These are phyloP conservation scores for Harringtonia aguacate DNA, from an alignment of 2,329 filamentous ascomycete genomes.

Conservation along the genomic window DNA sequence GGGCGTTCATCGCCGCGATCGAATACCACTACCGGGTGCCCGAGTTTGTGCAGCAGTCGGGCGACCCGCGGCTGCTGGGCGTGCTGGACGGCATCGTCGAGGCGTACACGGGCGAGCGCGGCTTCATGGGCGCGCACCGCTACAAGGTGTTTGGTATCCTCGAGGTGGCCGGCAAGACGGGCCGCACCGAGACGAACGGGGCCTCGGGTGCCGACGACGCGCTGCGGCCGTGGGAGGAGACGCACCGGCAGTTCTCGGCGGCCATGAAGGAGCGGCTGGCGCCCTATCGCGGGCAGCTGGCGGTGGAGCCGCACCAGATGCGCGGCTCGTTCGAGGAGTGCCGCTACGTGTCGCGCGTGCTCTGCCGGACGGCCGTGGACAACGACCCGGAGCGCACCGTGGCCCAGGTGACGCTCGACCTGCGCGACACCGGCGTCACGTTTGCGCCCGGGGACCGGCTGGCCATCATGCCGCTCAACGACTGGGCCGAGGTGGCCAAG, in stretches of 20 bases:
- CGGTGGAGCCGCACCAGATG: constrained; percentile 41
- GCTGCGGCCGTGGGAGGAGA: constrained; percentile 37
- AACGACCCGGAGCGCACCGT: constrained; percentile 33
- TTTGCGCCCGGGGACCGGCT: constrained; percentile 42
- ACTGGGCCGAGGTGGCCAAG: constrained; percentile 43
- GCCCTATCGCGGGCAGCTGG: constrained; percentile 33
- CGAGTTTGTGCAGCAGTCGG: constrained; percentile 39
- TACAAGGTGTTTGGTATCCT: constrained; percentile 47
- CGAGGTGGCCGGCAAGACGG: constrained; percentile 41
- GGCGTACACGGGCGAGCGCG: constrained; percentile 42
- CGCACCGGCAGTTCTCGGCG: constrained; percentile 38
- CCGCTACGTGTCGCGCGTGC: constrained; percentile 34
- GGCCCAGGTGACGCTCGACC: constrained; percentile 38
- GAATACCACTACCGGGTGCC: constrained; percentile 44
- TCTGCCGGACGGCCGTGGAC: constrained; percentile 34
- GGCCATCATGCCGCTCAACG: constrained; percentile 43
- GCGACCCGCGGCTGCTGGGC: constrained; percentile 37
- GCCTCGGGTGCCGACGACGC: constrained; percentile 32
- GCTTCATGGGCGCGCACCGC: constrained; percentile 45
- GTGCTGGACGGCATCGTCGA: constrained; percentile 44
- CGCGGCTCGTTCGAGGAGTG: constrained; percentile 44
- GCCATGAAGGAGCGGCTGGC: constrained; percentile 43
- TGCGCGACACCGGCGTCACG: constrained; percentile 41
- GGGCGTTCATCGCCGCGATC: constrained; percentile 43
- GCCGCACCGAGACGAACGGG: constrained; percentile 41